A percentile compares a stretch with the other conserved stretches of the same genome.
These are phyloP conservation scores for Triticum monococcum DNA, from an alignment of 176 grass and related monocot genomes.

Conservation along the genomic window DNA sequence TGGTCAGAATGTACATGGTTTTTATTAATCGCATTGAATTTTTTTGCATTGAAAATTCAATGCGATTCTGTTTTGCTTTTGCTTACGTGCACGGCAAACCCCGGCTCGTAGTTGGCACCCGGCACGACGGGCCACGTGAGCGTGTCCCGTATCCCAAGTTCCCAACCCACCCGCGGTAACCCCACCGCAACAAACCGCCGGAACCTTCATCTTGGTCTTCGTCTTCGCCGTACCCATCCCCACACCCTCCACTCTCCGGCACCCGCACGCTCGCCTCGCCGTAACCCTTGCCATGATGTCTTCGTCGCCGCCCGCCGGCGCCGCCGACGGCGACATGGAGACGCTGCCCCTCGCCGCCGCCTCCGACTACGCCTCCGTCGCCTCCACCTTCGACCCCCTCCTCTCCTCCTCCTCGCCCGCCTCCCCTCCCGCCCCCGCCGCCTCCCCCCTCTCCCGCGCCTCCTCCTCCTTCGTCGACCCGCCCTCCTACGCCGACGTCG, in stretches of 20 bases:
- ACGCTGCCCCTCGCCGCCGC: conserved; percentile 59
- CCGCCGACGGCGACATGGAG: conserved; percentile 61
- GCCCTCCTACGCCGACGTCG: conserved; percentile 87
- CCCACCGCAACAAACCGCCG: conserved; percentile 14
- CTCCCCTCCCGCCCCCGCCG: conserved; percentile 25
- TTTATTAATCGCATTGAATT: too few relatives aligned
- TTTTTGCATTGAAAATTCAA: not conserved
- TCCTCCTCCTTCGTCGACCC: conserved; percentile 88
- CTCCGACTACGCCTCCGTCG: conserved; percentile 37
- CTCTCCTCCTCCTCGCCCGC: conserved; percentile 31
- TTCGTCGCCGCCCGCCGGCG: conserved; percentile 26
- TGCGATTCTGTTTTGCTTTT: not conserved
- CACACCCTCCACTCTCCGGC: not conserved
- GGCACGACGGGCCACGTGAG: not conserved
- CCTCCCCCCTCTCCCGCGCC: conserved; percentile 41
- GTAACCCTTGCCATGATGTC: conserved; percentile 20
- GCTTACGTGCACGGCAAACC: conserved; percentile 1
- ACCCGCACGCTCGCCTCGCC: not conserved
- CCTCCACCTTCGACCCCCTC: conserved; percentile 46
- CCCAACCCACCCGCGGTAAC: conserved; percentile 5
- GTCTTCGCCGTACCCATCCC: not conserved
- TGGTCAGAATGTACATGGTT: too few relatives aligned
- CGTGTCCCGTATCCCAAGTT: not conserved
- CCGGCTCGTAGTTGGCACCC: not conserved
- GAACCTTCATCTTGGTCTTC: not conserved